Conservation (phyloP, 331 rosid species). For the Pyracantha coccinea region DNA sequence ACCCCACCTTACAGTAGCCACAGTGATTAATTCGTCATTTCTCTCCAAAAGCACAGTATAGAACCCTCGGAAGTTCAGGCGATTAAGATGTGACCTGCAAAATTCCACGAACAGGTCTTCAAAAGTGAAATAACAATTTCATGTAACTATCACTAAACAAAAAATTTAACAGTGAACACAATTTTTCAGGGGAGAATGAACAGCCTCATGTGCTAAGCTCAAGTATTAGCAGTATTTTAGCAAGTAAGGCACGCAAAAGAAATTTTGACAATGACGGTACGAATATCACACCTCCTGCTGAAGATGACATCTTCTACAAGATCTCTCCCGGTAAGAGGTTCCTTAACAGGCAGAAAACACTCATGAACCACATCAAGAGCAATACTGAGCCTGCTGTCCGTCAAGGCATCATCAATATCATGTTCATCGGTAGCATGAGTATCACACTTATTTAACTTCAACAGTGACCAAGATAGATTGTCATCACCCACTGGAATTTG, state of each 20-base stretch:
- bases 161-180: no score
- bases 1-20: conserved; percentile 71
- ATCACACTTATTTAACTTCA: conserved; percentile 26
- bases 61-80: conserved; percentile 76
- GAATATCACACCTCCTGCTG: conserved; percentile 52
- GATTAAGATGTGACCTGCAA: conserved; percentile 67
- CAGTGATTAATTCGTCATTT: conserved; percentile 70
- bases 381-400: conserved; percentile 64
- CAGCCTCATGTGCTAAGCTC: background rate
- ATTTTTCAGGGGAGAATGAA: no score
- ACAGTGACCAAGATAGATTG: conserved; percentile 40
- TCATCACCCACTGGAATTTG: conserved; percentile 20
- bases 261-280: background rate
- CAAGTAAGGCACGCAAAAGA: background rate
- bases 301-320: conserved; percentile 64
- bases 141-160: no score
- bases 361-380: conserved; percentile 85
- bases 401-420: conserved; percentile 17
- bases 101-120: background rate
- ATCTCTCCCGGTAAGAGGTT: conserved; percentile 48
- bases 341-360: conserved; percentile 78
- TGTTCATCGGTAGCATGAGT: background rate
- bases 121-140: background rate
- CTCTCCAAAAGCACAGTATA: conserved; percentile 63
- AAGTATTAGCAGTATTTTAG: background rate